phyloP scores from a whole-genome alignment of 176 grass and related monocot species.

The Avena atlantica region DNA sequence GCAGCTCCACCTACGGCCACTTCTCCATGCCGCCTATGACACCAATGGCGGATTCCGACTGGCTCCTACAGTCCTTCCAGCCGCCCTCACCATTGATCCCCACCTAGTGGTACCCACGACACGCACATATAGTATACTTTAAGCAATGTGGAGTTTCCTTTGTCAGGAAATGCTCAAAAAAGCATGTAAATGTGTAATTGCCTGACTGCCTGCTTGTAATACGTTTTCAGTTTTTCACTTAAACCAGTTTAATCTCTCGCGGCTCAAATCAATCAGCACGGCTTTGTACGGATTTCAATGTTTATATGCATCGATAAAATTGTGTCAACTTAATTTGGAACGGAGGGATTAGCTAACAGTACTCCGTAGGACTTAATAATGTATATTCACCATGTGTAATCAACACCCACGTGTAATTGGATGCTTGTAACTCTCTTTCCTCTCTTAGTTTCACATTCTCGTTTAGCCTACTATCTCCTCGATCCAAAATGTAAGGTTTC shows the following conservation, averaged over 20 bases:
- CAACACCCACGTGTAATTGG: too few species aligned
- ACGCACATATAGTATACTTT: neutral
- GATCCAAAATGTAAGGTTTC: neutral
- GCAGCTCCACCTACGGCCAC: constrained; percentile 81
- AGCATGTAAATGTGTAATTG: constrained; percentile 34
- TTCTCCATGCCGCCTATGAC: constrained; percentile 86
- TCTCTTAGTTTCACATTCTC: neutral
- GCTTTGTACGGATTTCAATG: too few species aligned
- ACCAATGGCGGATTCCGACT: constrained; percentile 57
- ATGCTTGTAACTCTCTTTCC: neutral
- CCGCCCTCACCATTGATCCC: constrained; percentile 55
- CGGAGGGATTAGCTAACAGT: too few species aligned
- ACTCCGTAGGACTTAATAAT: too few species aligned
- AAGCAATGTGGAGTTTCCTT: neutral
- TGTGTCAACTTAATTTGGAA: too few species aligned
- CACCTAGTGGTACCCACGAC: constrained; percentile 36
- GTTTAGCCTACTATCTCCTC: neutral
- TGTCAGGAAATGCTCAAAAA: constrained; percentile 11
- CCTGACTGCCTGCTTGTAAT: neutral
- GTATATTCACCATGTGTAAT: too few species aligned
- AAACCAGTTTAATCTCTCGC: neutral
- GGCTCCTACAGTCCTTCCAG: constrained; percentile 57
- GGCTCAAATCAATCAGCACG: too few species aligned
- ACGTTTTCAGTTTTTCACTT: neutral
- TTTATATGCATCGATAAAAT: too few species aligned